Conservation (phyloP, 2,329 filamentous ascomycete species). For the Hypoxylon sp. region DNA sequence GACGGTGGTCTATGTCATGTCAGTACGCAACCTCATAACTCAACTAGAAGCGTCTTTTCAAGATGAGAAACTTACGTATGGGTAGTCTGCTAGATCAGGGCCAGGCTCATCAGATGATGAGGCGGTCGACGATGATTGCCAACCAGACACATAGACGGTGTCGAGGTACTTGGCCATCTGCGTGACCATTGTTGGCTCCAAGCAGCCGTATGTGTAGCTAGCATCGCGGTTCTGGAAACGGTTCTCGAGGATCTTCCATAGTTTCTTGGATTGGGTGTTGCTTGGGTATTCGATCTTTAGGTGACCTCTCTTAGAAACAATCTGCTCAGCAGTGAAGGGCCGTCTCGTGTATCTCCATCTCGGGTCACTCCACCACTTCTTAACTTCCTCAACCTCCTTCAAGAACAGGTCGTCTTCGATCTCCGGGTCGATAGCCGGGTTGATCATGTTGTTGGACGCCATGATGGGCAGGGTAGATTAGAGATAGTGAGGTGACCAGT, state of each 20-base stretch:
- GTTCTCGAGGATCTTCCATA: constrained; percentile 89
- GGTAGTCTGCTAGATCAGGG: constrained; percentile 98
- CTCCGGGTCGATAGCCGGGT: constrained; percentile 69
- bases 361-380: constrained; percentile 94
- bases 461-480: constrained; percentile 59
- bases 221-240: constrained; percentile 89
- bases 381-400: constrained; percentile 87
- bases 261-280: constrained; percentile 91
- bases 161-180: constrained; percentile 99
- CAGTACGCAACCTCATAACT: constrained; percentile 13
- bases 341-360: constrained; percentile 95
- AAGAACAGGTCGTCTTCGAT: constrained; percentile 78
- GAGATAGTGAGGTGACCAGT: constrained; percentile 5
- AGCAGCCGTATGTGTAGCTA: constrained; percentile 95
- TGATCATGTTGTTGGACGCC: constrained; percentile 75
- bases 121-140: constrained; percentile 98
- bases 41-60: neutral
- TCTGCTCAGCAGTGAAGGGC: constrained; percentile 95
- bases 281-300: constrained; percentile 93
- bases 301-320: constrained; percentile 94
- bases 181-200: constrained; percentile 98
- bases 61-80: constrained; percentile 73
- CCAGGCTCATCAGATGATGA: constrained; percentile 96
- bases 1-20: constrained; percentile 82
- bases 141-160: constrained; percentile 98